Evolutionary conservation across 495 filamentous ascomycete species (phyloP), one percentile per base, ranked within the genome.

Genomic region (Podospora fimiseda): DNA sequence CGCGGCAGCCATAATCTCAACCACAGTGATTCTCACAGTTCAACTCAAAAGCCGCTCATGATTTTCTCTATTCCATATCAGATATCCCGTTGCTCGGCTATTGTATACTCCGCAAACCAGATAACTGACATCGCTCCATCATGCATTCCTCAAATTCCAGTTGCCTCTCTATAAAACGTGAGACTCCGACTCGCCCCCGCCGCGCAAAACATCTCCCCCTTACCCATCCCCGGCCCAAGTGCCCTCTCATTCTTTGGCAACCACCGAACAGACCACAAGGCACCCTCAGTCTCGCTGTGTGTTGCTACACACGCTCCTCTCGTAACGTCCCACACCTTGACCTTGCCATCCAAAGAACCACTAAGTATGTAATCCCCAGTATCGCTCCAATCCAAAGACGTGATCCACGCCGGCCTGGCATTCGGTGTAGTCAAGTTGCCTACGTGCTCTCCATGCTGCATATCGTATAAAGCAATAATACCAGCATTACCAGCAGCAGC

Each of bases 331-430:
- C 93, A 97, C 33, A 97, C 89, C 66, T 95, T 95, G 20, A 85
- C 87, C 68, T 95, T 96, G 24, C 92, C 92, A 62, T 97, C 91
- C 55, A 89, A 85, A 0, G 88, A 82, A 2, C 90, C 87, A 65
- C 86, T 92, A 5, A 96, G 76, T 30, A 98, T 74, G 68, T 89
- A 95, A 63, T 97, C 92, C 38, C 93, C 93, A n/a, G 88, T 93
- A 58, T 84, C 77, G 64, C 84, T 97, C 90, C 91, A 98, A 51
- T 93, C 86, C 40, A 98, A 74, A 19, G 85, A 86, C 46, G 92
- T 81, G 43, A 97, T 80, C 92, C 92, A 97, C 24, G 87, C 84
- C 1, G 79, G 74, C 59, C 94, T 86, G 36, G 15, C 39, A 45
- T 44, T 56, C 15, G 60, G 56, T 0, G 90, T 86, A 0, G 79